A percentile compares a stretch with the other conserved stretches of the same genome.
These are phyloP conservation scores for Naganishia sp. DNA, from an alignment of 1,284 basidiomycete species.

Conservation along the genomic window DNA sequence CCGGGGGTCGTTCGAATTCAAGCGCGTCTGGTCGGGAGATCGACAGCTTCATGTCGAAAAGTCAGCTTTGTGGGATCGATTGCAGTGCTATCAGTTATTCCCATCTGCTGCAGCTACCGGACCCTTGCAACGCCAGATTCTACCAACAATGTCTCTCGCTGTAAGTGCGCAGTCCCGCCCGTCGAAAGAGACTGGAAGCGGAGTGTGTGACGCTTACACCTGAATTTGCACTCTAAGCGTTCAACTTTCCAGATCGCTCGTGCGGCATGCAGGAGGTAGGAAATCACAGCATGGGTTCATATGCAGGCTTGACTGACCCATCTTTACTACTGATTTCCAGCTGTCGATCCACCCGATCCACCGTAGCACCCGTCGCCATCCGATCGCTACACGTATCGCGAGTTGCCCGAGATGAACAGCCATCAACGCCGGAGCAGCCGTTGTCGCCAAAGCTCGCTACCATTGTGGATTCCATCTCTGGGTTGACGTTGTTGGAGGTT, in stretches of 20 bases:
- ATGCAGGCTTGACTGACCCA: background rate
- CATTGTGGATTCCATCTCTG: slow-evolving; percentile 92
- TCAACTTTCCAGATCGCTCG: slow-evolving; percentile 27
- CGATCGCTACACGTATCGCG: slow-evolving; percentile 25
- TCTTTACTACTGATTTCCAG: background rate
- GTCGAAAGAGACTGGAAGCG: background rate
- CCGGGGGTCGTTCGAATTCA: background rate
- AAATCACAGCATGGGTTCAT: background rate
- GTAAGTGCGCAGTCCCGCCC: background rate
- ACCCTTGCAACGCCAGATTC: background rate
- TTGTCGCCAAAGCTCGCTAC: slow-evolving; percentile 64
- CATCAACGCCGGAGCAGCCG: slow-evolving; percentile 21
- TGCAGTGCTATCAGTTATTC: background rate
- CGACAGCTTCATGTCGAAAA: slow-evolving; percentile 25
- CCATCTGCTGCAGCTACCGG: background rate
- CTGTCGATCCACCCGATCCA: slow-evolving; percentile 23
- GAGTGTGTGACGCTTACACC: background rate
- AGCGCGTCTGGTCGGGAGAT: slow-evolving; percentile 23
- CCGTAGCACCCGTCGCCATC: slow-evolving; percentile 12
- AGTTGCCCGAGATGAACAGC: slow-evolving; percentile 24
- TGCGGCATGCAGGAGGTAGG: slow-evolving; percentile 28
- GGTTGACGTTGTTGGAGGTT: slow-evolving; percentile 87
- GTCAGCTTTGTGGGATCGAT: slow-evolving; percentile 6
- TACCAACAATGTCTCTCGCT: slow-evolving; percentile 15
- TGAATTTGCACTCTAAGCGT: slow-evolving; percentile 1